Conservation (phyloP, 2,329 filamentous ascomycete genomes). For the Aspergillus phoenicis region DNA sequence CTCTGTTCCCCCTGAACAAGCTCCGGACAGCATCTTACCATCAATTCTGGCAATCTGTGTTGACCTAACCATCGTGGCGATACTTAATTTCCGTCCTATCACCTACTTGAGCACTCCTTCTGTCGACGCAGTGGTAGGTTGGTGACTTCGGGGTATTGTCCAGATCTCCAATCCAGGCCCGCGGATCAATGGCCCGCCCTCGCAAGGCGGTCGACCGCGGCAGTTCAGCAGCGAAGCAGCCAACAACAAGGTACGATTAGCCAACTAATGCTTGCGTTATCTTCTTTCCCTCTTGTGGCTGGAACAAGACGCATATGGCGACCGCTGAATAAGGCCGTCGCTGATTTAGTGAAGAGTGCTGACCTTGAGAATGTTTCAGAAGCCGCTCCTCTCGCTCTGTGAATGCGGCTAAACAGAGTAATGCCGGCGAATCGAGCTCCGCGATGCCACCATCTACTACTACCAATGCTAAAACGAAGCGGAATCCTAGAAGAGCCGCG, state of each 20-base stretch:
- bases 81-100: neutral
- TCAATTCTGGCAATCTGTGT: slow-evolving; percentile 94
- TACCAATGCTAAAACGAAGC: slow-evolving; percentile 32
- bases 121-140: neutral
- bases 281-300: neutral
- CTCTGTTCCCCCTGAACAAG: neutral
- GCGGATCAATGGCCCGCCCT: slow-evolving; percentile 36
- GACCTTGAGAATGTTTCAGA: slow-evolving; percentile 28
- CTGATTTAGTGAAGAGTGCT: slow-evolving; percentile 1
- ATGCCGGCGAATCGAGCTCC: slow-evolving; percentile 26
- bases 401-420: slow-evolving; percentile 30
- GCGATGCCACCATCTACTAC: slow-evolving; percentile 29
- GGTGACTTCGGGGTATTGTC: slow-evolving; percentile 25
- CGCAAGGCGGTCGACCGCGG: slow-evolving; percentile 39
- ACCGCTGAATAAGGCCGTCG: neutral
- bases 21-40: slow-evolving; percentile 57
- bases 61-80: slow-evolving; percentile 73
- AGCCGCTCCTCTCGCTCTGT: slow-evolving; percentile 22
- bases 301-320: neutral
- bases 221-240: slow-evolving; percentile 27
- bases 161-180: slow-evolving; percentile 14
- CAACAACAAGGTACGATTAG: slow-evolving; percentile 20
- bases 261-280: slow-evolving; percentile 9
- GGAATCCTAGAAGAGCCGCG: slow-evolving; percentile 34
- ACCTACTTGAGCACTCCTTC: neutral